A percentile compares a stretch with the other conserved stretches of the same genome.
Conservation (phyloP, 2,329 filamentous ascomycete genomes). For the Diaporthe longicolla region DNA sequence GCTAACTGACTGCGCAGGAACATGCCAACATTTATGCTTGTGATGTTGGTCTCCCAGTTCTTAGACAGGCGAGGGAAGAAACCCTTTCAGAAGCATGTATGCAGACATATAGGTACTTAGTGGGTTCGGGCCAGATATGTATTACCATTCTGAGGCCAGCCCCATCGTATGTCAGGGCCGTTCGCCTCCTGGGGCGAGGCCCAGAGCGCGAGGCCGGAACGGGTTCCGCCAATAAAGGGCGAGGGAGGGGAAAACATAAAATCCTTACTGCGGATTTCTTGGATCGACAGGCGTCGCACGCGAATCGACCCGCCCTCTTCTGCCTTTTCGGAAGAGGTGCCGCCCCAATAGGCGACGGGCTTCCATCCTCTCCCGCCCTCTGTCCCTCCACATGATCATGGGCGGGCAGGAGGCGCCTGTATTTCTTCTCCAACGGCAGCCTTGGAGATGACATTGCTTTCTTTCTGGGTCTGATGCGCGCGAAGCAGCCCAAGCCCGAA, state of each 20-base stretch:
- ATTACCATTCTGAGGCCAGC: neutral
- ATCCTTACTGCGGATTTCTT: constrained; percentile 37
- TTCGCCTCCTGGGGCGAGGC: neutral
- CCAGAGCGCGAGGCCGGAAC: neutral
- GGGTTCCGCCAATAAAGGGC: neutral
- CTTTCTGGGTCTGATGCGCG: neutral
- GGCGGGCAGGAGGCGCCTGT: constrained; percentile 34
- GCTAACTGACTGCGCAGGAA: no score
- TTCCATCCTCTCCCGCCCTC: neutral
- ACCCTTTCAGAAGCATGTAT: no score
- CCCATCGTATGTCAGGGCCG: neutral
- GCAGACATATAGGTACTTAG: no score
- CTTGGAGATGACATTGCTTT: neutral
- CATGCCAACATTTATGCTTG: no score
- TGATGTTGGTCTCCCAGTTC: no score
- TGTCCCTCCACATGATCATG: neutral
- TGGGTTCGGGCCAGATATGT: neutral
- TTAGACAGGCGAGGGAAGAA: no score
- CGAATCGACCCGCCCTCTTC: constrained; percentile 31
- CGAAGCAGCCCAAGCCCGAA: no score
- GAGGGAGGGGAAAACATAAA: neutral
- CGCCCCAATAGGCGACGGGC: neutral
- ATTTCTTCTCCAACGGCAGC: constrained; percentile 1
- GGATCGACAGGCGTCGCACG: constrained; percentile 38
- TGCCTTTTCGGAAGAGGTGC: constrained; percentile 8